These are phyloP conservation scores for Clonostachys byssicola DNA, from an alignment of 2,329 filamentous ascomycete genomes.

Conservation along the genomic window DNA sequence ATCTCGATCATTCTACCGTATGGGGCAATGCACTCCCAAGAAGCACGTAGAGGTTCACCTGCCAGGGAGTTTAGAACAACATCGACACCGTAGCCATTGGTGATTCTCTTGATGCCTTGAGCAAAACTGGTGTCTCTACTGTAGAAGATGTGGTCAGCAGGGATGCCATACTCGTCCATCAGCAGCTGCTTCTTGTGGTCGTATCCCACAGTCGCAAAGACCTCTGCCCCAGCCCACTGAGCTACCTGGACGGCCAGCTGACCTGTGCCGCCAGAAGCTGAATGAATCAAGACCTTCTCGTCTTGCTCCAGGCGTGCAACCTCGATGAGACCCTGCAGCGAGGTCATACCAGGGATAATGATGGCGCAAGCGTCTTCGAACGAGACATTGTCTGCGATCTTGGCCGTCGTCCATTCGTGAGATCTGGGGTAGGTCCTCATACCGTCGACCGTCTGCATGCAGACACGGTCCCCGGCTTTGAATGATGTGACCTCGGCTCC, in stretches of 20 bases:
- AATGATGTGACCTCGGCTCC: conserved; percentile 7
- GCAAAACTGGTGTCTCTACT: conserved; percentile 18
- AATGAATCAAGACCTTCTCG: conserved; percentile 22
- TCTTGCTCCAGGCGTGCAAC: conserved; percentile 15
- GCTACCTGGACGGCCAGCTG: conserved; percentile 21
- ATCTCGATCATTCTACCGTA: conserved; percentile 29
- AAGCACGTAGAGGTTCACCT: conserved; percentile 18
- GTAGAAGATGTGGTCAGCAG: conserved; percentile 21
- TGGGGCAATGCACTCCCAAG: conserved; percentile 25
- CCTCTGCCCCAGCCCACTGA: conserved; percentile 14
- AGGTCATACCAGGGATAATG: background rate
- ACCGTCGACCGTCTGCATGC: conserved; percentile 11
- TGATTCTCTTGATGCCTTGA: conserved; percentile 14
- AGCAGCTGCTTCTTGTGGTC: conserved; percentile 21
- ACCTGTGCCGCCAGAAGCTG: conserved; percentile 23
- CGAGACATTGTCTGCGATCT: conserved; percentile 6
- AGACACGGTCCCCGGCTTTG: conserved; percentile 9
- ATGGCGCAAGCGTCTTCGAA: conserved; percentile 17
- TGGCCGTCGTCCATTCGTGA: background rate
- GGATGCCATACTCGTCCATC: conserved; percentile 15
- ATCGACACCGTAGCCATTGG: conserved; percentile 21
- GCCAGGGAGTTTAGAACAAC: conserved; percentile 24
- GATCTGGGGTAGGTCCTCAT: conserved; percentile 12
- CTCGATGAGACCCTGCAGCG: background rate
- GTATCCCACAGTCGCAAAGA: conserved; percentile 11